Evolutionary conservation across 148 eudicot genomes (phyloP).

Genomic region (Dianthus caryophyllus): DNA sequence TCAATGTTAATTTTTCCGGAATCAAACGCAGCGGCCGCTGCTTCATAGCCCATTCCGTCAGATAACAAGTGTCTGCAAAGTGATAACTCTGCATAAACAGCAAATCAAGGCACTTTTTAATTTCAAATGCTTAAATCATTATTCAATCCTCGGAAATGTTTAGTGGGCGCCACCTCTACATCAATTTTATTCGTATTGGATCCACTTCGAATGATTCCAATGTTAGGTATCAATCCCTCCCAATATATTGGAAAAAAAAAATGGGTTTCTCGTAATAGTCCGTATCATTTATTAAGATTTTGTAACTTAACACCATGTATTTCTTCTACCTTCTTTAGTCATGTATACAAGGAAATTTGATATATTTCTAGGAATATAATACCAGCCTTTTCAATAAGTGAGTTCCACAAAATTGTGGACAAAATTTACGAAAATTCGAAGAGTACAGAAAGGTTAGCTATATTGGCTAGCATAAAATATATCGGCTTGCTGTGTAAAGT

Average conservation of each 20-base stretch:
- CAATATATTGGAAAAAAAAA: not conserved
- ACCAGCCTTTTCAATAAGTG: too few relatives aligned
- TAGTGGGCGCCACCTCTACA: not conserved
- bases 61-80: constrained; percentile 40
- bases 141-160: not conserved
- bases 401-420: too few relatives aligned
- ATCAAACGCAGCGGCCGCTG: constrained; percentile 40
- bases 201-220: not conserved
- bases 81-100: constrained; percentile 33
- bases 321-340: too few relatives aligned
- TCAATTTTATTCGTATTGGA: not conserved
- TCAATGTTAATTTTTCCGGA: constrained; percentile 33
- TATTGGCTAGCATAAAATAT: too few relatives aligned
- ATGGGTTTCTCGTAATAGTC: not conserved
- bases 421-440: too few relatives aligned
- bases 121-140: not conserved
- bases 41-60: constrained; percentile 52
- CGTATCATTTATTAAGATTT: not conserved
- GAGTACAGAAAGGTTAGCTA: too few relatives aligned
- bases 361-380: not conserved
- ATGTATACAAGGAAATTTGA: not conserved
- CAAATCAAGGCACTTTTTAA: not conserved
- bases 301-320: not conserved
- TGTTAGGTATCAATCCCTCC: not conserved
- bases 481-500: too few relatives aligned